Evolutionary conservation across 1,139 yeast species (phyloP).

Genomic region (Zygosaccharomyces sapae): DNA sequence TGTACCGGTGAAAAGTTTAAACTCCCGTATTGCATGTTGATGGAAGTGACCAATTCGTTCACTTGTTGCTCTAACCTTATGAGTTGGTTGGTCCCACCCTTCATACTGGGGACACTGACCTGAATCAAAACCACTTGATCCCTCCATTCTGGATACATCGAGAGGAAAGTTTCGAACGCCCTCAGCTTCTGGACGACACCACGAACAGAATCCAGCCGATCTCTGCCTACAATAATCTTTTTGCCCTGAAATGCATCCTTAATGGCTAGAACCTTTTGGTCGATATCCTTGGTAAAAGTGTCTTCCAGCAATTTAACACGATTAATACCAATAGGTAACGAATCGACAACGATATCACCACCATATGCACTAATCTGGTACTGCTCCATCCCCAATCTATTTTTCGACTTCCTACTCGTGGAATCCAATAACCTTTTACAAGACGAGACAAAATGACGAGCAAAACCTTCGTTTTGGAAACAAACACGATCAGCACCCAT

Average conservation of each 20-base stretch:
- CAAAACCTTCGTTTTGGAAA: slow-evolving; percentile 81
- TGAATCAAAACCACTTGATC: slow-evolving; percentile 85
- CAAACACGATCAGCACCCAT: slow-evolving; percentile 83
- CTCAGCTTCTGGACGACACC: slow-evolving; percentile 80
- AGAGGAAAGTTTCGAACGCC: slow-evolving; percentile 77
- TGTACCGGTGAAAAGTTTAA: slow-evolving; percentile 80
- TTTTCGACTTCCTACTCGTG: slow-evolving; percentile 41
- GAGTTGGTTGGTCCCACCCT: slow-evolving; percentile 28
- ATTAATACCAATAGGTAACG: slow-evolving; percentile 86
- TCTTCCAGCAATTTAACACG: slow-evolving; percentile 59
- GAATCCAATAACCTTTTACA: slow-evolving; percentile 80
- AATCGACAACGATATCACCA: slow-evolving; percentile 62
- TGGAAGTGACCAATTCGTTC: slow-evolving; percentile 68
- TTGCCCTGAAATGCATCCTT: slow-evolving; percentile 66
- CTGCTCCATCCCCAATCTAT: slow-evolving; percentile 27
- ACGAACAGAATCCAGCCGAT: slow-evolving; percentile 71
- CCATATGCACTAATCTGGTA: slow-evolving; percentile 67
- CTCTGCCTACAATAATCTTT: slow-evolving; percentile 79
- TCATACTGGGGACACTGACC: slow-evolving; percentile 67
- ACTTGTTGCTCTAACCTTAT: slow-evolving; percentile 67
- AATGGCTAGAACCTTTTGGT: slow-evolving; percentile 48
- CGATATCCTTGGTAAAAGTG: slow-evolving; percentile 44
- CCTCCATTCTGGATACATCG: slow-evolving; percentile 89
- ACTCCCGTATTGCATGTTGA: slow-evolving; percentile 79
- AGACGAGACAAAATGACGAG: slow-evolving; percentile 85